A percentile compares a stretch with the other conserved stretches of the same genome.
phyloP scores from a whole-genome alignment of 768 basidiomycete genomes.

The Lactifluus pinguis region DNA sequence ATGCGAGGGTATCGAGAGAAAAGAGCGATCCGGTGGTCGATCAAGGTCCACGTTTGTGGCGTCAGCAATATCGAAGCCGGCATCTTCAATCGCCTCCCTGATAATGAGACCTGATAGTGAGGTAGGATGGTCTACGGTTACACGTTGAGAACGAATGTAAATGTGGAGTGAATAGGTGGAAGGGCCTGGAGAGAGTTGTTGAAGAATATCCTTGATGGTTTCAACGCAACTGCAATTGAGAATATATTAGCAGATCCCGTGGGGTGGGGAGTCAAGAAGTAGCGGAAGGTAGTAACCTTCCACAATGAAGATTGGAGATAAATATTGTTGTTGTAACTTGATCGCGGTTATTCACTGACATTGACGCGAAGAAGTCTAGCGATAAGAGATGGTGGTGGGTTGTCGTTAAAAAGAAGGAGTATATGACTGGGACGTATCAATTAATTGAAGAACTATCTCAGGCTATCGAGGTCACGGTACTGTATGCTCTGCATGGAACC shows the following conservation, averaged over 20 bases:
- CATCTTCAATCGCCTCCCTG: slow-evolving; percentile 32
- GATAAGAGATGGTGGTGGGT: background rate
- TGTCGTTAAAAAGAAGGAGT: no score
- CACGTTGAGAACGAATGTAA: slow-evolving; percentile 37
- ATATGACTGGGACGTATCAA: no score
- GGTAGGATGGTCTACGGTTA: slow-evolving; percentile 33
- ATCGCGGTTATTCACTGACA: slow-evolving; percentile 8
- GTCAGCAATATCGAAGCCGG: slow-evolving; percentile 39
- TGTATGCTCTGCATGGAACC: no score
- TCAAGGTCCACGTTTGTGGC: slow-evolving; percentile 14
- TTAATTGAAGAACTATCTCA: no score
- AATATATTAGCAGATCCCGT: background rate
- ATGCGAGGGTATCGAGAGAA: slow-evolving; percentile 12
- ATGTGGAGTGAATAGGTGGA: slow-evolving; percentile 33
- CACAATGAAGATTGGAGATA: slow-evolving; percentile 43
- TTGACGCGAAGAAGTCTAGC: background rate
- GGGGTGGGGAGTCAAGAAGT: background rate
- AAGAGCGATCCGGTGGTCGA: background rate
- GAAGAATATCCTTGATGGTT: slow-evolving; percentile 36
- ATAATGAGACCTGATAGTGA: slow-evolving; percentile 26
- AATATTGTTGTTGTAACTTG: slow-evolving; percentile 27
- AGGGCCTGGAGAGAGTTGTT: slow-evolving; percentile 27
- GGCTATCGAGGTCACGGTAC: no score
- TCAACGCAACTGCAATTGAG: slow-evolving; percentile 33
- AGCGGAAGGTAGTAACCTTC: slow-evolving; percentile 31